Conservation (phyloP, 768 basidiomycete genomes). For the Cantharellus cinnabarinus region DNA sequence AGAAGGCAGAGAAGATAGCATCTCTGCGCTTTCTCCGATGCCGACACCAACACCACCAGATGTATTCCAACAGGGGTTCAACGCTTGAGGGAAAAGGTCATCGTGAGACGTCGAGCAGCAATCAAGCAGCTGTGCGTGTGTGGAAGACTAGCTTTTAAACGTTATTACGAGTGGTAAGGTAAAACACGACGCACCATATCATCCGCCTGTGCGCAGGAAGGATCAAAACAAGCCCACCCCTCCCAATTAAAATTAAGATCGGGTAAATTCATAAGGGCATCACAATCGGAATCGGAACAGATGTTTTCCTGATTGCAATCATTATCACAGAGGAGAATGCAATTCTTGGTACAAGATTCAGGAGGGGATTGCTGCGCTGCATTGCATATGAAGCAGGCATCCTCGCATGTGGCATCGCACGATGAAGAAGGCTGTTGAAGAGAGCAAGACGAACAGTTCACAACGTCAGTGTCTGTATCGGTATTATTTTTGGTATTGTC, state of each 20-base stretch:
- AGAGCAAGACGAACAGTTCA: too few species aligned
- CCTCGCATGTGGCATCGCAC: too few species aligned
- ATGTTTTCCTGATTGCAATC: neutral
- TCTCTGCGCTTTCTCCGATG: too few species aligned
- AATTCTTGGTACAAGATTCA: neutral
- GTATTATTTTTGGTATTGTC: too few species aligned
- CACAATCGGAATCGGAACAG: neutral
- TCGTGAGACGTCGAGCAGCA: neutral
- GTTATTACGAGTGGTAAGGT: neutral
- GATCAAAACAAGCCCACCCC: neutral
- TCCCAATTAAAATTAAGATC: neutral
- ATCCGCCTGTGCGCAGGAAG: neutral
- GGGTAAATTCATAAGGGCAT: neutral
- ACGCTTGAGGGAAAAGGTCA: conserved; percentile 6
- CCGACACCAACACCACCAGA: too few species aligned
- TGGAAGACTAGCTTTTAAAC: neutral
- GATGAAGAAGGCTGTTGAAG: too few species aligned
- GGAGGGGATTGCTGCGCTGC: neutral
- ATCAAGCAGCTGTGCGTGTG: neutral
- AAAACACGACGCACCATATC: neutral
- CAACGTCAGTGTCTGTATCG: too few species aligned
- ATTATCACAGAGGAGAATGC: neutral
- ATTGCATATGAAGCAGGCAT: too few species aligned
- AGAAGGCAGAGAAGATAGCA: too few species aligned
- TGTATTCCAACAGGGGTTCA: neutral